Conservation (phyloP, 371 early-diverging fungal genomes). For the Mortierella sp. region DNA sequence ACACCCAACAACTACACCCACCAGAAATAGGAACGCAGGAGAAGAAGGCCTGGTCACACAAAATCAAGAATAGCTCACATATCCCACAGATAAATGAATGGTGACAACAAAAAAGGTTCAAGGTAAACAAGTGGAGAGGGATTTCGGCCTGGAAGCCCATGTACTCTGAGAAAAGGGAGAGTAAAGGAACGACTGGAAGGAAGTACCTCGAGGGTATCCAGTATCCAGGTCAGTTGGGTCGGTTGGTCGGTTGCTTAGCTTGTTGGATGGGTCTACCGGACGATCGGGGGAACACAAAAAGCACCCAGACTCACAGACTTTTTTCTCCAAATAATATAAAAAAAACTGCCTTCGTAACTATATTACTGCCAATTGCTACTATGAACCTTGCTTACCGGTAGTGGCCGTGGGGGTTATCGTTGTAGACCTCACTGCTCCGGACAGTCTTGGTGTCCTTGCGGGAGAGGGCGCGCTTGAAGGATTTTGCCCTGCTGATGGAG, state of each 20-base stretch:
- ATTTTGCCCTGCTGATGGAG: conserved; percentile 32
- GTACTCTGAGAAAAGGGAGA: background rate
- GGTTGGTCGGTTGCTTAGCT: background rate
- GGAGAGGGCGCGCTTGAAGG: conserved; percentile 45
- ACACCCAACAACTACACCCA: background rate
- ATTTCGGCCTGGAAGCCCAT: background rate
- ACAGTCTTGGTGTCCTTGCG: conserved; percentile 50
- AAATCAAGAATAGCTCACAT: conserved; percentile 8
- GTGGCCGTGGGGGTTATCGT: conserved; percentile 39
- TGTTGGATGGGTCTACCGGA: background rate
- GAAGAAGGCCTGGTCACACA: conserved; percentile 2
- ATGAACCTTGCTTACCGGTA: conserved; percentile 30
- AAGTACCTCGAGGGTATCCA: background rate
- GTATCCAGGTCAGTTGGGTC: background rate
- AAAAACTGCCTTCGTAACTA: background rate
- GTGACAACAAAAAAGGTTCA: conserved; percentile 1
- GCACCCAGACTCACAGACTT: background rate
- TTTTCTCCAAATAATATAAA: background rate
- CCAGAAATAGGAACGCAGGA: conserved; percentile 7
- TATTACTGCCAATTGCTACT: background rate
- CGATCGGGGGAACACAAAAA: background rate
- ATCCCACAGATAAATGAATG: background rate
- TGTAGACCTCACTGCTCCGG: conserved; percentile 56
- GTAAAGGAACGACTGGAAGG: background rate
- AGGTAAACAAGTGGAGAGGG: background rate